Evolutionary conservation across 495 filamentous ascomycete genomes (phyloP), one percentile per base, ranked within the genome.

Genomic region (Hypoxylon perforatum): DNA sequence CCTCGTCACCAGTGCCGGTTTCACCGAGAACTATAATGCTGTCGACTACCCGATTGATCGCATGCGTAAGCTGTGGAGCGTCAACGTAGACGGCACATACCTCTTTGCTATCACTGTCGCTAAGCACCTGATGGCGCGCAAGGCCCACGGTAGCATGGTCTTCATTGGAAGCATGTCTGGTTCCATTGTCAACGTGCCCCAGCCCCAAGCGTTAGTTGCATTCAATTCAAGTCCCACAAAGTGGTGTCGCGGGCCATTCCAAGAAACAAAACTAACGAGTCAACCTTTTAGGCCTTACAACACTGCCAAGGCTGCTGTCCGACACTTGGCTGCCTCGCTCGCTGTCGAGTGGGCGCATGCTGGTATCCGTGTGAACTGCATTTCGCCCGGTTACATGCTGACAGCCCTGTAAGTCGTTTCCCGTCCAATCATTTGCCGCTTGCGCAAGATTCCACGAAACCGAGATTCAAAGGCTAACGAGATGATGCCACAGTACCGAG

Each of bases 131-230:
- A 94, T 97, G 88, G 88, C 87, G 68, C 87, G 92, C 63, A 86
- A 92, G 65, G 81, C 83, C 14, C 82, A 86, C 3, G 94, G 95
- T 4, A 94, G 89, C 78, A 92, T 98, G 76, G 91, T 97, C 61
- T 92, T 97, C 81, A 97, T 97, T 67, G 93, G 93, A 14, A 93
- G 89, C 84, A 97, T 99, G 95, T 92, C 89, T 30, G 94, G 93
- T 41, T 77, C 88, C 35, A 92, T 97, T 65, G 94, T 97, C 73
- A 97, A 97, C 62, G 88, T 97, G 5, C 94, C 94, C 2, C 94
- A 99, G 76, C 93, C 93, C 5, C 94, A 97, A 75, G 90, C 91
- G 70, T 83, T 71, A 75, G 80, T 72, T 48, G 28, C 11, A 33
- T 15, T 57, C 18, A 23, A 52, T 54, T 23, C 30, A 41, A 54